These are phyloP conservation scores for Mycena galopus DNA, from an alignment of 768 basidiomycete species.

Conservation along the genomic window DNA sequence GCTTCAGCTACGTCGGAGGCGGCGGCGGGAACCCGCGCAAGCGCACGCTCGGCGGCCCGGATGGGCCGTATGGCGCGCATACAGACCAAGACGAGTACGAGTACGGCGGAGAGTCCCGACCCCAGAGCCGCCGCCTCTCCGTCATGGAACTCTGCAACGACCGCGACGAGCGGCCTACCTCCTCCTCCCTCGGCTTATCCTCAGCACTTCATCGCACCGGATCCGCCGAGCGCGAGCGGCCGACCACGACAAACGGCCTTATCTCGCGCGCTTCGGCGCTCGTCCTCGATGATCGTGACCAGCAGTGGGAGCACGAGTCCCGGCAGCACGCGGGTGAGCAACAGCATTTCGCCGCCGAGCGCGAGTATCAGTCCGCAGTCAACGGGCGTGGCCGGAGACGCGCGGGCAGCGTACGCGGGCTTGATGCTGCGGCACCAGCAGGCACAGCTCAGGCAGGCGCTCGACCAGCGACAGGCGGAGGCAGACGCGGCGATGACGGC, in stretches of 20 bases:
- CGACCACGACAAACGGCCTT: conserved; percentile 60
- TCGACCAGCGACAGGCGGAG: conserved; percentile 26
- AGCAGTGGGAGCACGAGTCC: conserved; percentile 37
- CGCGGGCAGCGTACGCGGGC: conserved; percentile 56
- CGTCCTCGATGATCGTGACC: conserved; percentile 57
- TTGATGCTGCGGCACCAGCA: conserved; percentile 61
- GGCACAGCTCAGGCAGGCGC: conserved; percentile 48
- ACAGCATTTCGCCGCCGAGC: conserved; percentile 31
- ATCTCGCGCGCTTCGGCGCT: conserved; percentile 62
- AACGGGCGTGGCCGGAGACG: conserved; percentile 34
- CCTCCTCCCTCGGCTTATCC: conserved; percentile 61
- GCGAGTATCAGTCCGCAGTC: conserved; percentile 6
- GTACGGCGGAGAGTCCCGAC: conserved; percentile 80
- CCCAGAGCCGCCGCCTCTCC: conserved; percentile 83
- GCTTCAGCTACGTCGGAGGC: not conserved
- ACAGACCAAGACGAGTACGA: conserved; percentile 69
- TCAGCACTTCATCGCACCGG: conserved; percentile 29
- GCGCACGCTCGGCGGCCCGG: conserved; percentile 65
- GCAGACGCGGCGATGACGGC: conserved; percentile 51
- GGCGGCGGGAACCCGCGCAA: conserved; percentile 56
- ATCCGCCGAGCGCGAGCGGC: conserved; percentile 53
- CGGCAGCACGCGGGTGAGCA: conserved; percentile 33
- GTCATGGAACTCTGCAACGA: conserved; percentile 94
- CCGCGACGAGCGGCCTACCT: conserved; percentile 53
- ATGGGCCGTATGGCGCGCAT: conserved; percentile 48